Evolutionary conservation across 1,139 yeast genomes (phyloP), one percentile per base, ranked within the genome.

Genomic region (Pneumocystis jirovecii): DNA sequence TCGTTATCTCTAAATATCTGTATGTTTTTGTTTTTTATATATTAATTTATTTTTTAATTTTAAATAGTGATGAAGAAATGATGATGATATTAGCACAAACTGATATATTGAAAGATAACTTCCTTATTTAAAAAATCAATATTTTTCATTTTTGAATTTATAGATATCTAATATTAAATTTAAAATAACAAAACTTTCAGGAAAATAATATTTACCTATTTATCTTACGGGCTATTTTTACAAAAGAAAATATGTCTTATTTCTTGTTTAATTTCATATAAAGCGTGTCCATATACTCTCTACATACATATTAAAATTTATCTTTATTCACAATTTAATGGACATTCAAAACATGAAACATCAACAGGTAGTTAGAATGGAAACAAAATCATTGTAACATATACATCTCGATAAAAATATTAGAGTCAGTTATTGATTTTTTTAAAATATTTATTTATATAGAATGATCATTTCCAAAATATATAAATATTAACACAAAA

Each of bases 1-100:
- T 96, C 5, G 81, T 82, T 2, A 74, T 91, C 66, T 80, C 82
- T 65, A 85, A 85, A 70, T 89, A 86, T 72, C 81, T 93, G 56
- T 95, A 86, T 66, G 75, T 77, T n/a, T n/a, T n/a, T n/a, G 0
- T 86, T 82, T 1, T 75, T 15, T 42, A n/a, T 60, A 8, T 25
- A 1, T 10, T 31, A 8, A 50, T 21, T 3, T 19, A 2, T 19
- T 39, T 42, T 39, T 29, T 60, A 60, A 60, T 17, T 39, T 60
- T 39, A 21, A 39, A 21, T 42, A 60, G 61, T 31, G 61, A 60
- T 42, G 61, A 60, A 31, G 61, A 60, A 39, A 60, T 60, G 61
- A 60, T 31, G 31, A 42, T 42, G 45, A 60, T 39, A 21, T 39
- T 60, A 21, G 44, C 61, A 39, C 61, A 60, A 42, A 60, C 61